Evolutionary conservation across 176 grass and related monocot genomes (phyloP).

Genomic region (Hordeum marinum): DNA sequence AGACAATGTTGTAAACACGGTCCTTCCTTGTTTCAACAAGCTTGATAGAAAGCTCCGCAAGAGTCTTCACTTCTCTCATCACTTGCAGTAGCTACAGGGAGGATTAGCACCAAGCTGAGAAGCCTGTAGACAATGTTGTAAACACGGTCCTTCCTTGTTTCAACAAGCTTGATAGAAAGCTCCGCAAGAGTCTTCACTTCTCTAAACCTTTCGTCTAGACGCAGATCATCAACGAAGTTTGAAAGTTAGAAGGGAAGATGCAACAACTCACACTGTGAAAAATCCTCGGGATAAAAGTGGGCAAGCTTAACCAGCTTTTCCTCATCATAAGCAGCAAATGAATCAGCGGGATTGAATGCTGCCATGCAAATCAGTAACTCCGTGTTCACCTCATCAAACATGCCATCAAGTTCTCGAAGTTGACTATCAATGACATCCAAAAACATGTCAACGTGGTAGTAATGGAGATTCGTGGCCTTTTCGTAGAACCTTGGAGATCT

Average conservation of each 20-base stretch:
- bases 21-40: neutral
- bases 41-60: neutral
- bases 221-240: neutral
- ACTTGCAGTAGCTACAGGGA: neutral
- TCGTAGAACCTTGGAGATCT: neutral
- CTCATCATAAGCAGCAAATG: neutral
- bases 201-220: neutral
- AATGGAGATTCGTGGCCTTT: neutral
- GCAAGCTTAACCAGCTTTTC: conserved; percentile 10
- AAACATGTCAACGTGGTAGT: neutral
- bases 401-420: neutral
- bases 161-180: neutral
- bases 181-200: neutral
- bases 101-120: neutral
- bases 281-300: neutral
- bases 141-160: neutral
- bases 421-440: conserved; percentile 1
- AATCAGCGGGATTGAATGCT: neutral
- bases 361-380: neutral
- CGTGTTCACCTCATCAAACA: neutral
- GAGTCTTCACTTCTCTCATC: neutral
- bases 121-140: neutral
- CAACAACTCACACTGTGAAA: neutral
- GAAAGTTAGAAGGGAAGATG: neutral
- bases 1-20: neutral